phyloP scores from a whole-genome alignment of 192 early-diverging fungal genomes.

The Mortierella antarctica region DNA sequence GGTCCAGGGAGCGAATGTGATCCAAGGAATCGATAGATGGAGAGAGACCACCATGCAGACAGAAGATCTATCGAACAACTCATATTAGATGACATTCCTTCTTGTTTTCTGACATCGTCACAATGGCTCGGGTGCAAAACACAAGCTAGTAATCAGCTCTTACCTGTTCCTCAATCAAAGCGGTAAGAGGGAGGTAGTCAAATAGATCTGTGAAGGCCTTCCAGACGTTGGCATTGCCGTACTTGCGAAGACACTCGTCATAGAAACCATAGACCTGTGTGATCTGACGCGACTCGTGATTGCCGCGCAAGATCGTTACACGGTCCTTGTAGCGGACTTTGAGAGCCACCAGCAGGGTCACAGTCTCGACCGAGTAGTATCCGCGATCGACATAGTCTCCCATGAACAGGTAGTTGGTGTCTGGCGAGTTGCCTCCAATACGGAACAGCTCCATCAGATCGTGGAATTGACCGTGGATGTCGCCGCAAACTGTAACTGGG shows the following conservation, averaged over 20 bases:
- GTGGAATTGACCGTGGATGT: conserved; percentile 99
- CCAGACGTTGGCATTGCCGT: conserved; percentile 99
- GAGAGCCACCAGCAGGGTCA: conserved; percentile 92
- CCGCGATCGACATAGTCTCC: conserved; percentile 99
- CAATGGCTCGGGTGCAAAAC: background rate
- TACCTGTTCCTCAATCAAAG: conserved; percentile 94
- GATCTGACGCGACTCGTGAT: conserved; percentile 99
- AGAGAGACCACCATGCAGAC: conserved; percentile 97
- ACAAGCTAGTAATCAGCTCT: background rate
- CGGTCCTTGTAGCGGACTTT: conserved; percentile 93
- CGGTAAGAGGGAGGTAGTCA: conserved; percentile 96
- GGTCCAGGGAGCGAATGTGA: conserved; percentile 94
- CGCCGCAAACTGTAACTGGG: conserved; percentile 98
- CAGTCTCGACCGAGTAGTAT: conserved; percentile 98
- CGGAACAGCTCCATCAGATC: conserved; percentile 97
- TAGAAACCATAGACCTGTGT: conserved; percentile 99
- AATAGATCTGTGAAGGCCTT: conserved; percentile 97
- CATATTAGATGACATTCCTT: background rate
- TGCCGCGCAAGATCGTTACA: conserved; percentile 98
- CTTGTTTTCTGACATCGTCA: background rate
- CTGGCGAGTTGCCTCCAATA: conserved; percentile 95
- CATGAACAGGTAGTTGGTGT: conserved; percentile 99
- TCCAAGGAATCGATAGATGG: conserved; percentile 97
- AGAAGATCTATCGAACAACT: conserved; percentile 78
- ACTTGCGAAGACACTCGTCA: conserved; percentile 98